Evolutionary conservation across 2,329 filamentous ascomycete species (phyloP), one percentile per base, ranked within the genome.

Genomic region (Aschersonia sp.): DNA sequence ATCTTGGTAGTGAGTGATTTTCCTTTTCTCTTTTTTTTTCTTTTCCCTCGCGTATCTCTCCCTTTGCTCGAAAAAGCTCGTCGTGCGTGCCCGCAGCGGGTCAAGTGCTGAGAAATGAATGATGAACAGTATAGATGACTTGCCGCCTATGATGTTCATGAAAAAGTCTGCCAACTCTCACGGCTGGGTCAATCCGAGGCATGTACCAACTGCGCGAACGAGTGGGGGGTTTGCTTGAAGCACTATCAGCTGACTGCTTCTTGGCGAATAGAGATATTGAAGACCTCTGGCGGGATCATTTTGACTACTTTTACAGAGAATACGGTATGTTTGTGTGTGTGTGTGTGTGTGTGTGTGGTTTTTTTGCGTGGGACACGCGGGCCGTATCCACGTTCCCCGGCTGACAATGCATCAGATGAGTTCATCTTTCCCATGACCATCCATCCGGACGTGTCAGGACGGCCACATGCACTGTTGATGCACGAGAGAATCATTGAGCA

Each of bases 381-480:
- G 22, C 22, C 22, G 22, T 22, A 22, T 22, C 22, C 22, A 22
- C 22, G 22, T 22, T 22, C 22, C 22, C 22, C 22, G 22, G 22
- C 22, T 43, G 30, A 43, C 42, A 9, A 43, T 30, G 30, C 10
- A 5, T 6, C 42, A 43, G 82, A 87, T 54, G 80, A 85, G 54
- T 87, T 87, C 52, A 75, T 86, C 46, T 87, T 87, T 55, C 83
- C 84, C 0, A 83, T 87, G 62, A 87, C 83, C 0, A 81, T 87
- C 37, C 83, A 87, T 60, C 84, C 83, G 0, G 83, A 87, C 56
- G 79, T 84, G 0, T 80, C 75, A 4, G 84, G 84, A 0, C 70
- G 81, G 14, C 83, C 83, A 0, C 83, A 87, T 61, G 83, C 79
- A 0, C 55, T 87, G 31, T 65, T 85, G 6, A 85, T 87, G 82